These are phyloP conservation scores for Pisolithus microcarpus DNA, from an alignment of 768 basidiomycete genomes.

Conservation along the genomic window DNA sequence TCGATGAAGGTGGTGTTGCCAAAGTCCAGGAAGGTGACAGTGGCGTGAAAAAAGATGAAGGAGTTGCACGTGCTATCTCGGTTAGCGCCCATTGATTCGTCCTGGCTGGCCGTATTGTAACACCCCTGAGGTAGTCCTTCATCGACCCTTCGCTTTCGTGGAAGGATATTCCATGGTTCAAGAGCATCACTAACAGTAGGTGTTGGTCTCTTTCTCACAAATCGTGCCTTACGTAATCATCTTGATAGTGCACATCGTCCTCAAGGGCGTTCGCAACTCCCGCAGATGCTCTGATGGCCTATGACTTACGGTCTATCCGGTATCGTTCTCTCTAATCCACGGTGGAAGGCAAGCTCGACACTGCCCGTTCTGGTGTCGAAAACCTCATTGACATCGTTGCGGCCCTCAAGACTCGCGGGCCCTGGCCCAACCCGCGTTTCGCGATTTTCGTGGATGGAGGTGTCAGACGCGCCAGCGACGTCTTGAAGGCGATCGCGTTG, in stretches of 20 bases:
- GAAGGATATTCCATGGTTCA: constrained; percentile 69
- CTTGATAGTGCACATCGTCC: constrained; percentile 46
- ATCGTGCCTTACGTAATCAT: background rate
- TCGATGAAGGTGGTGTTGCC: constrained; percentile 42
- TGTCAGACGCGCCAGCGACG: constrained; percentile 41
- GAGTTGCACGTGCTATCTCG: constrained; percentile 85
- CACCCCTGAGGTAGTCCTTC: constrained; percentile 52
- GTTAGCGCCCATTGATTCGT: constrained; percentile 30
- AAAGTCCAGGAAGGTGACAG: constrained; percentile 13
- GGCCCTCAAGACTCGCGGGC: constrained; percentile 4
- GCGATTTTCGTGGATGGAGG: constrained; percentile 42
- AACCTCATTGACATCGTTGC: constrained; percentile 17
- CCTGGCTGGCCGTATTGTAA: background rate
- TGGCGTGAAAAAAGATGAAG: constrained; percentile 68
- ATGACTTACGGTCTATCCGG: constrained; percentile 33
- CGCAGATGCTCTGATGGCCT: constrained; percentile 41
- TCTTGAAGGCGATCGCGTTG: constrained; percentile 46
- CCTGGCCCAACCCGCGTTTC: constrained; percentile 17
- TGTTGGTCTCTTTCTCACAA: background rate
- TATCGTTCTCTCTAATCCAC: constrained; percentile 52
- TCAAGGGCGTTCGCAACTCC: constrained; percentile 46
- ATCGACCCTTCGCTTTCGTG: constrained; percentile 85
- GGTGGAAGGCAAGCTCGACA: constrained; percentile 53
- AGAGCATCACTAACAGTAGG: constrained; percentile 49
- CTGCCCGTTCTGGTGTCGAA: constrained; percentile 32